phyloP scores from a whole-genome alignment of 805 yeast species.

The Metschnikowia arizonensis region DNA sequence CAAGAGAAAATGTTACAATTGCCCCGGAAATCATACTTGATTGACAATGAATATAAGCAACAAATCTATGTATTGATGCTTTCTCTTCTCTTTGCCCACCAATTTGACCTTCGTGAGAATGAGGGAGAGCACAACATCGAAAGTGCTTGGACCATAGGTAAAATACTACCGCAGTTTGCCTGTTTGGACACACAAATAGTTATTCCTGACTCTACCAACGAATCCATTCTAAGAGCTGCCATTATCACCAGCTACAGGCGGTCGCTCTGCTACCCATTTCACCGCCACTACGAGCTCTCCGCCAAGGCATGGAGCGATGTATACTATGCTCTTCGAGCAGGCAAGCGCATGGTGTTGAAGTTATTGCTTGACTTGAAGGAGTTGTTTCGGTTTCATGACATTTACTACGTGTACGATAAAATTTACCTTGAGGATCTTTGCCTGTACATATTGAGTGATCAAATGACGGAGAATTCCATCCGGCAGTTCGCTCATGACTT shows the following conservation, averaged over 20 bases:
- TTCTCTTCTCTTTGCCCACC: slow-evolving; percentile 65
- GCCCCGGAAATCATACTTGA: slow-evolving; percentile 58
- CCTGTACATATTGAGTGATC: slow-evolving; percentile 64
- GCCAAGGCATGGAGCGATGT: slow-evolving; percentile 72
- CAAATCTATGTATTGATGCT: slow-evolving; percentile 61
- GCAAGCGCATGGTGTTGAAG: slow-evolving; percentile 62
- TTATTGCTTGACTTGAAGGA: slow-evolving; percentile 60
- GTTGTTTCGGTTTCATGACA: slow-evolving; percentile 75
- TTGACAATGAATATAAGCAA: slow-evolving; percentile 46
- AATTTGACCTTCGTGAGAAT: slow-evolving; percentile 72
- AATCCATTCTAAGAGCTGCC: slow-evolving; percentile 45
- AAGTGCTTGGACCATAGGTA: slow-evolving; percentile 93
- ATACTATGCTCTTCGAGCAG: slow-evolving; percentile 58
- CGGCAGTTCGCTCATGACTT: slow-evolving; percentile 66
- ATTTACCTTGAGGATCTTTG: slow-evolving; percentile 73
- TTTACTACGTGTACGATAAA: slow-evolving; percentile 78
- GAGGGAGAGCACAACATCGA: slow-evolving; percentile 72
- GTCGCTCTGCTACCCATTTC: slow-evolving; percentile 74
- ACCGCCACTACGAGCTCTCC: slow-evolving; percentile 62
- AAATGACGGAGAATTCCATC: slow-evolving; percentile 55
- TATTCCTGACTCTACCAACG: slow-evolving; percentile 21
- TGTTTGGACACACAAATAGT: slow-evolving; percentile 61
- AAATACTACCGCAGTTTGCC: slow-evolving; percentile 71
- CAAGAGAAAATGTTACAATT: slow-evolving; percentile 64
- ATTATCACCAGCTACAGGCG: slow-evolving; percentile 65